These are phyloP conservation scores for Myxozyma sirexii DNA, from an alignment of 805 yeast genomes.

Conservation along the genomic window DNA sequence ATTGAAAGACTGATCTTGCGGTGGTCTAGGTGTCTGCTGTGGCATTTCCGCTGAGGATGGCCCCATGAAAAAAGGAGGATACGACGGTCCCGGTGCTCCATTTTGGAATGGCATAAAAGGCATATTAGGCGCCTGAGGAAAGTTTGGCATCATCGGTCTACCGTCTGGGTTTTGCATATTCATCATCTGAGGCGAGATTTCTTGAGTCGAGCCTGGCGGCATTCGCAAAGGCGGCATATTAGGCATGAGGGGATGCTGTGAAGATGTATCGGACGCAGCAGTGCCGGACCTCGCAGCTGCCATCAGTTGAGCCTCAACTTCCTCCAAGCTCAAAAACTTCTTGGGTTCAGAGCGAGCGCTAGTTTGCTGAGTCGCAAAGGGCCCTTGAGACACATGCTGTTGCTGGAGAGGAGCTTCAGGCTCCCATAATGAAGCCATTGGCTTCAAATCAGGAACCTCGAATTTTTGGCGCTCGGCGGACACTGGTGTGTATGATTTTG, in stretches of 20 bases:
- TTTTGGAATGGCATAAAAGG: neutral
- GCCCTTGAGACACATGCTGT: neutral
- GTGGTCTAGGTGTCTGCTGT: neutral
- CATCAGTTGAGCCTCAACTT: conserved; percentile 77
- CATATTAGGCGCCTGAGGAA: neutral
- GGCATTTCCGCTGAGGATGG: neutral
- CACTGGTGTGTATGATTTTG: conserved; percentile 45
- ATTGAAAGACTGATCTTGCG: conserved; percentile 14
- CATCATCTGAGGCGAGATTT: neutral
- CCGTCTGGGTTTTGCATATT: neutral
- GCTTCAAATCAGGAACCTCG: conserved; percentile 50
- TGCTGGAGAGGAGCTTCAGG: conserved; percentile 34
- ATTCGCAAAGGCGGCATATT: neutral
- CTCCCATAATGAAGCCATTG: conserved; percentile 74
- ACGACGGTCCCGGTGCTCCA: neutral
- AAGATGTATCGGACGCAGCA: conserved; percentile 21
- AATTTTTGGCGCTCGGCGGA: conserved; percentile 6
- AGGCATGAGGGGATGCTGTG: conserved; percentile 18
- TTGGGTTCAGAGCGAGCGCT: conserved; percentile 39
- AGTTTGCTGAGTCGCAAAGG: neutral
- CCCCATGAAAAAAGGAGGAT: neutral
- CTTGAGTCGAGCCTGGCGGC: neutral
- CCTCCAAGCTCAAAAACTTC: conserved; percentile 72
- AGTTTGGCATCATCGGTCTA: neutral
- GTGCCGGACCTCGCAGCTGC: conserved; percentile 39